Base-by-base conservation (phyloP, 345 rosid genomes). In the Jatropha curcas region DNA sequence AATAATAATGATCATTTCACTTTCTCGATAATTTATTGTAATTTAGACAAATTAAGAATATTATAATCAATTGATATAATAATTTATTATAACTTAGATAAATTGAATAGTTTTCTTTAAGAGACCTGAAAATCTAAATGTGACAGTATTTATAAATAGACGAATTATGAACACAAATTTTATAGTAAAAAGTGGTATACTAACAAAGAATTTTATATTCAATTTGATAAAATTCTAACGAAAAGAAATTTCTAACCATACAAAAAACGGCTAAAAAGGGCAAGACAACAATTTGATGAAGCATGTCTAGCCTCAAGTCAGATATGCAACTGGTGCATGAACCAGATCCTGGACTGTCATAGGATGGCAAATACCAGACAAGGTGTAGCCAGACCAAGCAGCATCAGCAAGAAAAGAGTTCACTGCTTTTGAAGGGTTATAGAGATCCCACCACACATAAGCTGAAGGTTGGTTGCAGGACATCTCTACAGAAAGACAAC, bases 361-460 rank as follows among this genome's bases (percentile, higher is more conserved):
- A 2, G 90, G 90, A 48, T 75, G 85, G 73, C 94, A 89, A n/a
- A 89, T 84, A 64, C 74, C 39, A 0, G 66, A 51, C 19, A 85
- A 22, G 33, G 73, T 60, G 30, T 73, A 69, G n/a, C 88, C 88
- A 2, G 81, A 82, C 94, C 94, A 89, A 12, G 83, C 83, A 37
- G 91, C 82, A 56, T 80, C 82, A 11, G 90, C 89, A 3, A 89
- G 86, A 76, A 83, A 78, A 20, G 81, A 62, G 80, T 87, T 86
- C 46, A 82, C 85, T 11, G 75, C 72, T 59, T 71, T 71, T 4
- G 94, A 87, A 0, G 91, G 91, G 76, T 83, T 89, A 77, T 84
- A 86, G 43, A 86, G 84, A 81, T 89, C 94, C 94, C 94, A 89
- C 94, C 94, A 89, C 0, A 89, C 83, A 69, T 77, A 79, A 50